phyloP scores from a whole-genome alignment of 2,329 filamentous ascomycete genomes.

The Zasmidium citrigriseum region DNA sequence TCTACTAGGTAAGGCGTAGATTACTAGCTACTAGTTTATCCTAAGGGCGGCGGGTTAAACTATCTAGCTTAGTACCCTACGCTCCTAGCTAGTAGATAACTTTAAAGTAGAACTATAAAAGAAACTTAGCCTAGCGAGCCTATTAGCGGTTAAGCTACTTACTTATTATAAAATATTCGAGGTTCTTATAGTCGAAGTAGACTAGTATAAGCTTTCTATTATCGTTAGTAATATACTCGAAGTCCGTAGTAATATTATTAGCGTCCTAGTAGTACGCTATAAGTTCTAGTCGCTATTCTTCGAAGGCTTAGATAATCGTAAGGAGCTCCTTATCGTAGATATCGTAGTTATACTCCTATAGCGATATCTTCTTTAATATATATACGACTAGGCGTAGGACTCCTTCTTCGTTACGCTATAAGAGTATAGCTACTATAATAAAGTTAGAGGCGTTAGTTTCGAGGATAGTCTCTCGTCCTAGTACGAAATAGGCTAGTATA shows the following conservation, averaged over 20 bases:
- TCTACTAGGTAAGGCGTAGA: neutral
- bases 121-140: conserved; percentile 28
- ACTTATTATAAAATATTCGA: conserved; percentile 34
- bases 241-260: no score
- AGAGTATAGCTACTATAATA: neutral
- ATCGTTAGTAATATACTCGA: conserved; percentile 23
- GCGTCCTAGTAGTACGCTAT: neutral
- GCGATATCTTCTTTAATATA: conserved; percentile 26
- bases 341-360: no score
- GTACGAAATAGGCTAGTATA: neutral
- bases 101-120: conserved; percentile 29
- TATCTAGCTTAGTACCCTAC: neutral
- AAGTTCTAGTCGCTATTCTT: conserved; percentile 22
- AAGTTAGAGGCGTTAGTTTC: conserved; percentile 1
- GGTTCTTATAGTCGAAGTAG: conserved; percentile 32
- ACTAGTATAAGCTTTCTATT: conserved; percentile 20
- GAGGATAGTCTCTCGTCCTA: neutral
- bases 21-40: conserved; percentile 23
- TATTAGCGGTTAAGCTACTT: conserved; percentile 34
- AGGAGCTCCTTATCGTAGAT: no score
- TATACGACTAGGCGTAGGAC: conserved; percentile 22
- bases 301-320: conserved; percentile 32
- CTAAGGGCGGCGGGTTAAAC: neutral
- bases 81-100: neutral
- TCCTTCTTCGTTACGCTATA: neutral